phyloP scores from a whole-genome alignment of 1,139 yeast genomes.

The Candida glucosophila region DNA sequence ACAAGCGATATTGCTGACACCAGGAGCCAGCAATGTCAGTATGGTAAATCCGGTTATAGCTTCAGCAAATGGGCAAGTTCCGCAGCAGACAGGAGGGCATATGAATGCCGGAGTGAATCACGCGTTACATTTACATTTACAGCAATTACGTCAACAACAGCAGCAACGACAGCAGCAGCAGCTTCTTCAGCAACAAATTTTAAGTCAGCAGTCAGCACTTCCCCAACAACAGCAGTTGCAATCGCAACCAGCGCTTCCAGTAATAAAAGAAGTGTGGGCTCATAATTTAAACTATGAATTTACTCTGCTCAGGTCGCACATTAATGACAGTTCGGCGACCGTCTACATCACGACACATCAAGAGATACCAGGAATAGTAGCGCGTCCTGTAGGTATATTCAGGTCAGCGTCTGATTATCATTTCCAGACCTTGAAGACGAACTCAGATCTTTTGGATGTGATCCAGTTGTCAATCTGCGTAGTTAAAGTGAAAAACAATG shows the following conservation, averaged over 20 bases:
- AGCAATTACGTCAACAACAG: conserved; percentile 12
- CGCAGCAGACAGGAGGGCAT: too few species aligned
- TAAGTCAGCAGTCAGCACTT: too few species aligned
- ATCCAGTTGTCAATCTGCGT: conserved; percentile 85
- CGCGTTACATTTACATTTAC: conserved; percentile 14
- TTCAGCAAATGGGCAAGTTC: conserved; percentile 23
- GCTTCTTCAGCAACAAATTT: too few species aligned
- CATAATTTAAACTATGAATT: conserved; percentile 80
- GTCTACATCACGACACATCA: conserved; percentile 69
- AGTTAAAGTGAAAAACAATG: conserved; percentile 65
- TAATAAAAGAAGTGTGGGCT: conserved; percentile 72
- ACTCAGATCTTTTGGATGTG: conserved; percentile 78
- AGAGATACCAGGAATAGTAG: conserved; percentile 93
- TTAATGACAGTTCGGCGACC: conserved; percentile 51
- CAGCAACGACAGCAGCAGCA: conserved; percentile 10
- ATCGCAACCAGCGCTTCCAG: too few species aligned
- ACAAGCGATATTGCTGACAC: conserved; percentile 12
- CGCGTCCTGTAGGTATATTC: conserved; percentile 94
- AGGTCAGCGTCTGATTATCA: conserved; percentile 88
- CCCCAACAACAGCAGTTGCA: conserved; percentile 15
- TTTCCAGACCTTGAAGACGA: conserved; percentile 87
- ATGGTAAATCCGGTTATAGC: conserved; percentile 33
- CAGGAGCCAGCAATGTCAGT: conserved; percentile 10
- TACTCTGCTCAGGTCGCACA: conserved; percentile 59
- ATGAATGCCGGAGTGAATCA: too few species aligned